phyloP scores from a whole-genome alignment of 1,284 basidiomycete genomes.

The Leccinum griseonigrum region DNA sequence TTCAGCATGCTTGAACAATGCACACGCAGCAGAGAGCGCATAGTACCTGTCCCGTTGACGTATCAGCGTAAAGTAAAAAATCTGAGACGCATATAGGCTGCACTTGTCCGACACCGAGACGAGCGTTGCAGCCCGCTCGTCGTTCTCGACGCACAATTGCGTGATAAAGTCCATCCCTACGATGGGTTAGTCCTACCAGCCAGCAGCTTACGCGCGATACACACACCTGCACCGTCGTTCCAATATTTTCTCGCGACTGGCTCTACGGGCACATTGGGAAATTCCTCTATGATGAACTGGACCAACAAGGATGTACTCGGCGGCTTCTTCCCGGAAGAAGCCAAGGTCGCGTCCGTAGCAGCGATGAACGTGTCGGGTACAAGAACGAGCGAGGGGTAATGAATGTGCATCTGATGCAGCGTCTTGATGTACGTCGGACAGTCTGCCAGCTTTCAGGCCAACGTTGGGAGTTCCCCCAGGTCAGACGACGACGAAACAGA shows the following conservation, averaged over 20 bases:
- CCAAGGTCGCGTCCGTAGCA: slow-evolving; percentile 43
- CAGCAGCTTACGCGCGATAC: not conserved
- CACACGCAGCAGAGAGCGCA: slow-evolving; percentile 79
- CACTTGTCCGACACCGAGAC: slow-evolving; percentile 77
- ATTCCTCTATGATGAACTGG: slow-evolving; percentile 72
- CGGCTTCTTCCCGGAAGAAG: slow-evolving; percentile 46
- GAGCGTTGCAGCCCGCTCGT: slow-evolving; percentile 71
- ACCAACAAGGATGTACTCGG: slow-evolving; percentile 60
- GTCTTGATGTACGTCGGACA: slow-evolving; percentile 86
- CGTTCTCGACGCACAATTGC: slow-evolving; percentile 74
- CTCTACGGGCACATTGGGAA: slow-evolving; percentile 62
- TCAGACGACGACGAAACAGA: slow-evolving; percentile 1
- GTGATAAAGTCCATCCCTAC: slow-evolving; percentile 76
- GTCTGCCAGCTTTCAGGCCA: slow-evolving; percentile 65
- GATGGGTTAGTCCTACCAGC: slow-evolving; percentile 7
- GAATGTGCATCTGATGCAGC: slow-evolving; percentile 79
- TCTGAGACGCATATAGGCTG: slow-evolving; percentile 34
- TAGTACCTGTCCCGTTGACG: slow-evolving; percentile 62
- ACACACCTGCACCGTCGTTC: slow-evolving; percentile 73
- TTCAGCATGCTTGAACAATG: slow-evolving; percentile 82
- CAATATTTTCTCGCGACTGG: slow-evolving; percentile 75
- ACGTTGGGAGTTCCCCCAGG: not conserved
- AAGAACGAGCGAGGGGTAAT: slow-evolving; percentile 69
- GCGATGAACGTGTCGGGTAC: slow-evolving; percentile 79
- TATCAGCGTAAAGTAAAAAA: slow-evolving; percentile 11